phyloP scores from a whole-genome alignment of 2,329 filamentous ascomycete genomes.

The Colletotrichum neosansevieriae region DNA sequence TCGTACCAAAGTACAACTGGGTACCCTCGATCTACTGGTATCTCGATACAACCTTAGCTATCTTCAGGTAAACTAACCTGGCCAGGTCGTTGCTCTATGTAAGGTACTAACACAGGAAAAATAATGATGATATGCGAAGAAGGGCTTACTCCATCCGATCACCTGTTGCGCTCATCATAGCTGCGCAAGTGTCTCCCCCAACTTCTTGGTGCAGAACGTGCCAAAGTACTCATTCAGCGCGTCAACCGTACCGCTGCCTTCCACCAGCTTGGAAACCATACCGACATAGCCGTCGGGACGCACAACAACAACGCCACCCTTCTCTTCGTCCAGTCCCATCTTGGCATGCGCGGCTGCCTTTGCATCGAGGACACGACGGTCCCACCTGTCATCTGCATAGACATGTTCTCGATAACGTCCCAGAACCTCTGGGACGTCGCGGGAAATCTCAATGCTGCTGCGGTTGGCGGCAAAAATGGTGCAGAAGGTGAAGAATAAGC shows the following conservation, averaged over 20 bases:
- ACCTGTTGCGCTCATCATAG: slow-evolving; percentile 46
- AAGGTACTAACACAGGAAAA: neutral
- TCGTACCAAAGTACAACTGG: no score
- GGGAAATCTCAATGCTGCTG: slow-evolving; percentile 77
- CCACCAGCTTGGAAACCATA: slow-evolving; percentile 77
- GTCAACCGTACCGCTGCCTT: slow-evolving; percentile 83
- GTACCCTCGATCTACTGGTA: no score
- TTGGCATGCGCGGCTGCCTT: slow-evolving; percentile 85
- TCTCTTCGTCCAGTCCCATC: slow-evolving; percentile 81
- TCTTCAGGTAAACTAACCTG: no score
- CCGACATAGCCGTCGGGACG: slow-evolving; percentile 90
- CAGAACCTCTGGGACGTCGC: slow-evolving; percentile 77
- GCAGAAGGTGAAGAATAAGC: slow-evolving; percentile 82
- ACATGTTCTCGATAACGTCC: slow-evolving; percentile 84
- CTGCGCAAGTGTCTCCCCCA: slow-evolving; percentile 55
- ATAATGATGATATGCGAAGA: neutral
- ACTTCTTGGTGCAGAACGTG: slow-evolving; percentile 74
- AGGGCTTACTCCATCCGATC: neutral
- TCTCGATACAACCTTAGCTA: no score
- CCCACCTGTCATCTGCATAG: slow-evolving; percentile 87
- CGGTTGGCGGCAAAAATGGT: slow-evolving; percentile 79
- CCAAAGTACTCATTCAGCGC: slow-evolving; percentile 87
- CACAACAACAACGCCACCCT: slow-evolving; percentile 84
- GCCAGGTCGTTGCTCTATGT: no score
- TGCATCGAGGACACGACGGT: slow-evolving; percentile 76